Base-by-base conservation (phyloP, 352 stramenopile species). In the Aphanomyces astaci region DNA sequence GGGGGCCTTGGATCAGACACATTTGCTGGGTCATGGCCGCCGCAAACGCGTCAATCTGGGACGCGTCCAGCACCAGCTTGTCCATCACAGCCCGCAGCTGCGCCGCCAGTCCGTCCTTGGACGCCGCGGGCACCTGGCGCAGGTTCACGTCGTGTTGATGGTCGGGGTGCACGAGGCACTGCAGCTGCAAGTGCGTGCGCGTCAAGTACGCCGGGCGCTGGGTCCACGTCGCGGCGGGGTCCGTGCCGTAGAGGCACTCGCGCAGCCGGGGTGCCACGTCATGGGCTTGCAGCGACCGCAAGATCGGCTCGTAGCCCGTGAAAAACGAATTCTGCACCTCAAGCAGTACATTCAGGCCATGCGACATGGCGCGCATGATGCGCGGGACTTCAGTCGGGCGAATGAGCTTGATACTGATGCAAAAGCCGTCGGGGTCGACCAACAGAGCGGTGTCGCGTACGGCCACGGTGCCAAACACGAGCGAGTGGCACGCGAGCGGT, bases 1-100 rank as follows among this genome's bases (percentile, higher is more conserved):
- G 77, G 11, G 89, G 84, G 9, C 88, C 88, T 78, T 96, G 87
- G 52, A 94, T 89, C 15, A 91, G 78, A 31, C 79, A 79, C 22
- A 94, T 82, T 53, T 78, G 71, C 36, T 79, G 87, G 22, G 79
- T 86, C 39, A 96, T 73, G 5, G 80, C 81, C n/a, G 82, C 73
- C 22, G 88, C 79, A 62, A 90, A 79, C 19, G 76, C 76, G 46
- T 90, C 78, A 5, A 87, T 76, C 63, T 89, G 78, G 5, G 87
- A 85, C 15, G 56, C 53, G 51, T 89, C 79, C 22, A 89, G 51
- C 3, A 79, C 77, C 1, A 78, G 74, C 13, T 75, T 48, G 27
- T 62, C 66, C 55, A 71, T 78, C 2, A 46, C 27, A 13, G 63
- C 57, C n/a, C 75, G 31, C 19, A 71, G 39, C 0, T 74, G 72